Evolutionary conservation across 2,329 filamentous ascomycete species (phyloP).

Genomic region (Pyrenophora graminea): DNA sequence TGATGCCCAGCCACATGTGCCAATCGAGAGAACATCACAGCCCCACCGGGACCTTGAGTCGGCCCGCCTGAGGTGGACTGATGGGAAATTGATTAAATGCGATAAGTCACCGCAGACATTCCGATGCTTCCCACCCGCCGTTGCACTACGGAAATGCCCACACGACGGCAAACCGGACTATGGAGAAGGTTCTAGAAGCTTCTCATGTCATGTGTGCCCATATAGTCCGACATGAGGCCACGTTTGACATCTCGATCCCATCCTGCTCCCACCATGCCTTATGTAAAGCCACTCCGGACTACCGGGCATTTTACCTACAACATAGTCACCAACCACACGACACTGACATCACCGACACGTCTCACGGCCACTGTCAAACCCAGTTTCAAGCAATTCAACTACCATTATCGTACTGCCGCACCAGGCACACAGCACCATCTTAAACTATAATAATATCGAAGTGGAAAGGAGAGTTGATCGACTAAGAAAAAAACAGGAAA

Average conservation of each 20-base stretch:
- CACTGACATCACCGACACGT: neutral
- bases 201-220: too few relatives aligned
- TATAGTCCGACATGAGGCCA: too few relatives aligned
- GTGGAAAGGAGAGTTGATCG: neutral
- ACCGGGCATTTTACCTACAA: too few relatives aligned
- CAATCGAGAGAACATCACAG: neutral
- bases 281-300: too few relatives aligned
- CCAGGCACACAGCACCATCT: constrained; percentile 10
- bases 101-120: constrained; percentile 1
- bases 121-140: neutral
- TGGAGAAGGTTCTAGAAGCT: too few relatives aligned
- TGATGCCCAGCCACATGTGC: neutral
- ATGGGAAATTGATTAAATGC: constrained; percentile 11
- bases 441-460: constrained; percentile 8
- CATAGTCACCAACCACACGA: too few relatives aligned
- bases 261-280: too few relatives aligned
- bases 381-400: constrained; percentile 6
- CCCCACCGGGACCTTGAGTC: neutral
- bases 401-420: constrained; percentile 12
- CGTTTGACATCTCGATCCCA: too few relatives aligned
- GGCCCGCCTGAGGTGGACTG: constrained; percentile 10
- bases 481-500: neutral
- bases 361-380: neutral
- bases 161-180: too few relatives aligned
- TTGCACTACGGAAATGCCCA: neutral